A percentile compares a stretch with the other conserved stretches of the same genome.
phyloP scores from a whole-genome alignment of 2,329 filamentous ascomycete species.

The Beauveria medogensis region DNA sequence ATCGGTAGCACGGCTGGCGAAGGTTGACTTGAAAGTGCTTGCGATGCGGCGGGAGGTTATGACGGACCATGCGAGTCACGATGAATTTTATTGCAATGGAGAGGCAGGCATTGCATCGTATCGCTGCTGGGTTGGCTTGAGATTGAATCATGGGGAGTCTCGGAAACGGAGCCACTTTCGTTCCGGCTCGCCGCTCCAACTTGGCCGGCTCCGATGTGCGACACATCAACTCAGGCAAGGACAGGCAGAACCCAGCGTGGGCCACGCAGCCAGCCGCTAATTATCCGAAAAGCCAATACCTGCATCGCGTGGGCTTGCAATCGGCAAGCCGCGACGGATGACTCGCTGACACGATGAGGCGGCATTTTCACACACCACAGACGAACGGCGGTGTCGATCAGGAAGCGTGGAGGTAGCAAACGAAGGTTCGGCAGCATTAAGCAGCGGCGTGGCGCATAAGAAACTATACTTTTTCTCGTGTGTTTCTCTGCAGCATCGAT shows the following conservation, averaged over 20 bases:
- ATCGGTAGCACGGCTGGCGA: neutral
- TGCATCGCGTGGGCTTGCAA: neutral
- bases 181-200: conserved; percentile 4
- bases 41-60: neutral
- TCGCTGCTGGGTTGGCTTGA: neutral
- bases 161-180: conserved; percentile 7
- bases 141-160: neutral
- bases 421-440: neutral
- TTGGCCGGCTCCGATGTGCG: neutral
- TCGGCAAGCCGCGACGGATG: neutral
- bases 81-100: neutral
- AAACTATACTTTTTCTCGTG: neutral
- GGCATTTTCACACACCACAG: neutral
- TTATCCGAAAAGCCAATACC: neutral
- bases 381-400: conserved; percentile 6
- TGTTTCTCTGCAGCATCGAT: neutral
- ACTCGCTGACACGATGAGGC: neutral
- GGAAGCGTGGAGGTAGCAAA: conserved; percentile 4
- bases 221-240: neutral
- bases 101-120: neutral
- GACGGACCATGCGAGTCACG: neutral
- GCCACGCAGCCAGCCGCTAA: neutral
- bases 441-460: neutral
- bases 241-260: no score
- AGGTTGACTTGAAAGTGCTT: neutral